A percentile compares a stretch with the other conserved stretches of the same genome.
These are phyloP conservation scores for Beauveria scarabaeidicola DNA, from an alignment of 2,329 filamentous ascomycete genomes.

Conservation along the genomic window DNA sequence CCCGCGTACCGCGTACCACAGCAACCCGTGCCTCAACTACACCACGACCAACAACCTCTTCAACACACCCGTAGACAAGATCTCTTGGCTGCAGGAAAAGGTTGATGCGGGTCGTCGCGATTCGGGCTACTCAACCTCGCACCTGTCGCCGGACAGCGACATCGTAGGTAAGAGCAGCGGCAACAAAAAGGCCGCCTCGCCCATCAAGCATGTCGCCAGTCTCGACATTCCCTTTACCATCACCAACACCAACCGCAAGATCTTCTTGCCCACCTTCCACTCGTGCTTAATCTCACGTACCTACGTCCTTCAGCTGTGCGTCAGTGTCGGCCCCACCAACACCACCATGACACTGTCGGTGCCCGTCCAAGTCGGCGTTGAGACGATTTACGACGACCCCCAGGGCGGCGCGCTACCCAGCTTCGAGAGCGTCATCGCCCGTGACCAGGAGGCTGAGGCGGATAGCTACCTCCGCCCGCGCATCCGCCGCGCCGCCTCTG, in stretches of 20 bases:
- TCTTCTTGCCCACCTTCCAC: conserved; percentile 50
- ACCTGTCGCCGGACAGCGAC: conserved; percentile 25
- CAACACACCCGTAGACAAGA: conserved; percentile 24
- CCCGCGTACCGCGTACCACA: conserved; percentile 30
- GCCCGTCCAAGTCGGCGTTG: conserved; percentile 44
- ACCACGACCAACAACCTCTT: conserved; percentile 35
- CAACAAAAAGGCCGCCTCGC: conserved; percentile 21
- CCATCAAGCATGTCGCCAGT: conserved; percentile 31
- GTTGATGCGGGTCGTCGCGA: conserved; percentile 33
- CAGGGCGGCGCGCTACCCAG: conserved; percentile 33
- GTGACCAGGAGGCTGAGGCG: conserved; percentile 33
- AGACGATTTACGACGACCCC: conserved; percentile 25
- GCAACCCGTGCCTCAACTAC: conserved; percentile 38
- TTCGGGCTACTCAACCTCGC: conserved; percentile 44
- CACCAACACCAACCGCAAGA: conserved; percentile 37
- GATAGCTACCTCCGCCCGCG: conserved; percentile 36
- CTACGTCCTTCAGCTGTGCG: conserved; percentile 42
- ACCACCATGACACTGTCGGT: conserved; percentile 36
- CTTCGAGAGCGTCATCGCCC: conserved; percentile 40
- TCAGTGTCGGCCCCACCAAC: conserved; percentile 35
- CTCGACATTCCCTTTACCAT: conserved; percentile 41
- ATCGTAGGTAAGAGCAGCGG: conserved; percentile 22
- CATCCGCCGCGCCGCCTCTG: conserved; percentile 26
- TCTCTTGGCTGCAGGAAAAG: conserved; percentile 34
- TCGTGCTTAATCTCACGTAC: conserved; percentile 47